Evolutionary conservation across 257 asterid genomes (phyloP).

Genomic region (Nicotiana knightiana): DNA sequence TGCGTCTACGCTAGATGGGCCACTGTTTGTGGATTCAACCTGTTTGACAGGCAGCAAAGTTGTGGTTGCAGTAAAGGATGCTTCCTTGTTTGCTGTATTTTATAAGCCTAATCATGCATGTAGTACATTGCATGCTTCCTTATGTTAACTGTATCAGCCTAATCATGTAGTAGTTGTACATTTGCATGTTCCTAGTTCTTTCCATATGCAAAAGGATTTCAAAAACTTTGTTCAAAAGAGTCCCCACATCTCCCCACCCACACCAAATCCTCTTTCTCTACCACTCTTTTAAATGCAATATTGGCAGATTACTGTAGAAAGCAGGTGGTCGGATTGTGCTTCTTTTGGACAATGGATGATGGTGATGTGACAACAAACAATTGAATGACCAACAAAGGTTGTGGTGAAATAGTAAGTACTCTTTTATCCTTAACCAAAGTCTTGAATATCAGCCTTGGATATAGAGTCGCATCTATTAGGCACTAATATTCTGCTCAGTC

Average conservation of each 20-base stretch:
- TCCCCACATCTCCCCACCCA: background rate
- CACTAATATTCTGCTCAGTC: too few species aligned
- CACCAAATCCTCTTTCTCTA: background rate
- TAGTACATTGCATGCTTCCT: background rate
- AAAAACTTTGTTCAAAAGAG: background rate
- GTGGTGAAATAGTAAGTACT: too few species aligned
- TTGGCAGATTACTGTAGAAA: background rate
- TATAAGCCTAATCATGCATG: background rate
- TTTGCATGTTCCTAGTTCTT: background rate
- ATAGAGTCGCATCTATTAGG: too few species aligned
- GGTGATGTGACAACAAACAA: background rate
- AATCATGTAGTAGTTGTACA: background rate
- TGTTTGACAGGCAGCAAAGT: background rate
- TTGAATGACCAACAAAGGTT: background rate
- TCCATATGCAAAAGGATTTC: background rate
- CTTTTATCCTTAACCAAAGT: too few species aligned
- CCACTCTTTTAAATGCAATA: background rate
- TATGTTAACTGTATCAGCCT: background rate
- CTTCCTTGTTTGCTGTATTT: background rate
- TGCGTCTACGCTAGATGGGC: background rate
- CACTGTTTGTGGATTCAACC: background rate
- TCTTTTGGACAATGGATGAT: background rate
- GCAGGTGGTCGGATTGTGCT: background rate
- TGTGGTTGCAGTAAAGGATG: background rate
- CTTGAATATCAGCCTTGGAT: too few species aligned